These are phyloP conservation scores for Canna indica DNA, from an alignment of 176 grass and related monocot genomes.

Conservation along the genomic window DNA sequence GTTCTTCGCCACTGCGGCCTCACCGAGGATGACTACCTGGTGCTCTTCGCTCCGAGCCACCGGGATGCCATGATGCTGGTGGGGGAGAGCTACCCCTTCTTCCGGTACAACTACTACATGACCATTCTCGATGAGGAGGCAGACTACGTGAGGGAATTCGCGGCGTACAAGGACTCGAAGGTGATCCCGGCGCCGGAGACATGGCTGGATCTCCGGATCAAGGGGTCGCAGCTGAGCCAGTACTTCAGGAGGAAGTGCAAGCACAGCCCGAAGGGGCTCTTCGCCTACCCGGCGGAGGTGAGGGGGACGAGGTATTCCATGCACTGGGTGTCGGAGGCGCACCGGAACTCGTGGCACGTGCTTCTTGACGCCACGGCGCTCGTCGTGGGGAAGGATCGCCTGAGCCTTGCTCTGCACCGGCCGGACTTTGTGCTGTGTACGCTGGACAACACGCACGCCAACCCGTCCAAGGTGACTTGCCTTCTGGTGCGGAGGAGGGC, in stretches of 20 bases:
- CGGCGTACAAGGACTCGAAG: slow-evolving; percentile 55
- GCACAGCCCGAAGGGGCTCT: slow-evolving; percentile 57
- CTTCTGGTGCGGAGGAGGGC: slow-evolving; percentile 44
- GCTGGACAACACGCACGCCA: slow-evolving; percentile 21
- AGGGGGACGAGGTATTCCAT: slow-evolving; percentile 31
- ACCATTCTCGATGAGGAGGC: slow-evolving; percentile 30
- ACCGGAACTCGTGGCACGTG: slow-evolving; percentile 64
- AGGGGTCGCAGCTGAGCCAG: slow-evolving; percentile 71
- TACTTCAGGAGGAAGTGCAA: slow-evolving; percentile 73
- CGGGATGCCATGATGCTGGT: slow-evolving; percentile 54
- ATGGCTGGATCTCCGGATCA: slow-evolving; percentile 64
- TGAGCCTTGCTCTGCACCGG: slow-evolving; percentile 49
- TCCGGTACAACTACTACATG: slow-evolving; percentile 69
- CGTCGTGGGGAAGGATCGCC: slow-evolving; percentile 32
- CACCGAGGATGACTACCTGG: slow-evolving; percentile 54
- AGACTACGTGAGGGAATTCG: slow-evolving; percentile 45
- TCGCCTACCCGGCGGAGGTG: slow-evolving; percentile 47
- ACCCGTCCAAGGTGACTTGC: slow-evolving; percentile 37
- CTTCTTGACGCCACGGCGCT: slow-evolving; percentile 50
- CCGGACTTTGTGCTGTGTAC: slow-evolving; percentile 57
- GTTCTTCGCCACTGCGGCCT: slow-evolving; percentile 51
- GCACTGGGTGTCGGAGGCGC: slow-evolving; percentile 70
- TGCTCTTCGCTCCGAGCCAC: slow-evolving; percentile 42
- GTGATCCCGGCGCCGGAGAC: slow-evolving; percentile 50
- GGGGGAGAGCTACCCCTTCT: slow-evolving; percentile 57